A percentile compares a stretch with the other conserved stretches of the same genome.
Conservation (phyloP, 805 yeast species). For the Tanozyma kutaoensis region DNA sequence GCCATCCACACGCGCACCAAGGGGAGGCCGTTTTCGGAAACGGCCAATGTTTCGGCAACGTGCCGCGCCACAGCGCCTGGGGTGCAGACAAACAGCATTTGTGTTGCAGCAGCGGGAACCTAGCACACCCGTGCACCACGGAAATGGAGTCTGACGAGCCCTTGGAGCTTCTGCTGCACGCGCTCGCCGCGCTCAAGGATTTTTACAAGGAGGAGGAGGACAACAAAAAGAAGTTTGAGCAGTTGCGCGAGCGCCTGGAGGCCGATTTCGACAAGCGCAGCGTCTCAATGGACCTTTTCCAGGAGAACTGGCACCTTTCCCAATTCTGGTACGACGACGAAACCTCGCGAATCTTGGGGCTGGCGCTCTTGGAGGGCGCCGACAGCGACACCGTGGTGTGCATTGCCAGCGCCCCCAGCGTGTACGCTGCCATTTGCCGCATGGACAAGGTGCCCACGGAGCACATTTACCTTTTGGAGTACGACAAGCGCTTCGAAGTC, state of each 20-base stretch:
- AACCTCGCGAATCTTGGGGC: slow-evolving; percentile 58
- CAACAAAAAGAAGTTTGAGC: slow-evolving; percentile 41
- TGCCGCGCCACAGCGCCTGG: slow-evolving; percentile 5
- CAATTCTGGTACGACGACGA: slow-evolving; percentile 81
- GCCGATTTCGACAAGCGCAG: slow-evolving; percentile 29
- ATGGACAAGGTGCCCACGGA: slow-evolving; percentile 45
- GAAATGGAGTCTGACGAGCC: too few relatives aligned
- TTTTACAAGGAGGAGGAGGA: slow-evolving; percentile 53
- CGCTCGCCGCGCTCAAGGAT: slow-evolving; percentile 46
- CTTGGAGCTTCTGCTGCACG: slow-evolving; percentile 32
- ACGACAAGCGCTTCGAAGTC: slow-evolving; percentile 61
- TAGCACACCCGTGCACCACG: too few relatives aligned
- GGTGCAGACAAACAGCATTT: slow-evolving; percentile 7
- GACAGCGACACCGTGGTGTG: slow-evolving; percentile 58
- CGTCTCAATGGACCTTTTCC: slow-evolving; percentile 56
- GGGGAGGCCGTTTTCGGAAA: slow-evolving; percentile 5
- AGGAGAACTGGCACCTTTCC: slow-evolving; percentile 90
- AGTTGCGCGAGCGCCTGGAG: slow-evolving; percentile 45
- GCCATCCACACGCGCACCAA: slow-evolving; percentile 4
- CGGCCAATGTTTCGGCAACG: slow-evolving; percentile 6
- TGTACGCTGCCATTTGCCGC: slow-evolving; percentile 66
- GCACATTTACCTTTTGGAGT: slow-evolving; percentile 66
- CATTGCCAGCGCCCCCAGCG: slow-evolving; percentile 84
- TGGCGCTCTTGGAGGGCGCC: slow-evolving; percentile 66
- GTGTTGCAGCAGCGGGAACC: too few relatives aligned